Evolutionary conservation across 2,329 filamentous ascomycete species (phyloP), one percentile per base, ranked within the genome.

Genomic region (Hypoxylon sp.): DNA sequence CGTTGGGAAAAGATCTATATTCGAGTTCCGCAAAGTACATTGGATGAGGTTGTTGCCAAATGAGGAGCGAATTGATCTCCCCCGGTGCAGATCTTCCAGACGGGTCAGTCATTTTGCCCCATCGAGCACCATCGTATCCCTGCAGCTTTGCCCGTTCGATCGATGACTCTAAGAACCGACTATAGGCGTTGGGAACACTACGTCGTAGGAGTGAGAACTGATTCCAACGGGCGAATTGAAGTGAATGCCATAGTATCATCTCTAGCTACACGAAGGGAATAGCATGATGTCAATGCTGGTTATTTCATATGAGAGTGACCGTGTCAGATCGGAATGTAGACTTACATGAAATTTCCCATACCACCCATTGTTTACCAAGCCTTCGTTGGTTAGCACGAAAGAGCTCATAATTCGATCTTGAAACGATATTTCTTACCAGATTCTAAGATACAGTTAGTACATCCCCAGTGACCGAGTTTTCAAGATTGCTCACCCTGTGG

Each of bases 21-120:
- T 82, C 78, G 12, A 78, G 67, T 63, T 83, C 81, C 0, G 82
- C 82, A 59, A 84, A 81, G 61, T 81, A 82, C 73, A 84, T 79
- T 0, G 78, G 73, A 62, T 86, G 82, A 5, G 81, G 81, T 59
- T 84, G 82, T 59, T 86, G 82, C 82, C 82, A 86, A 48, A 84
- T 79, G 2, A 86, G 69, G 1, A 86, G 69, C 7, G 76, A 78
- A 63, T 86, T 86, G 63, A 85, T 84, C 55, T 82, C 78, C 2
- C 83, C 82, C 1, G 82, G 81, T 1, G 80, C 78, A 35, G 75
- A 79, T 7, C 78, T 71, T 17, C 81, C 79, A 0, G 74, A 76
- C 0, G 80, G 78, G 61, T 83, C 81, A 7, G 75, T 80, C 80
- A 83, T 83, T 61, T 84, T 81, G 40, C 61, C 78, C 78, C 63